Evolutionary conservation across 768 basidiomycete genomes (phyloP).

Genomic region (Aureoboletus auriporus): DNA sequence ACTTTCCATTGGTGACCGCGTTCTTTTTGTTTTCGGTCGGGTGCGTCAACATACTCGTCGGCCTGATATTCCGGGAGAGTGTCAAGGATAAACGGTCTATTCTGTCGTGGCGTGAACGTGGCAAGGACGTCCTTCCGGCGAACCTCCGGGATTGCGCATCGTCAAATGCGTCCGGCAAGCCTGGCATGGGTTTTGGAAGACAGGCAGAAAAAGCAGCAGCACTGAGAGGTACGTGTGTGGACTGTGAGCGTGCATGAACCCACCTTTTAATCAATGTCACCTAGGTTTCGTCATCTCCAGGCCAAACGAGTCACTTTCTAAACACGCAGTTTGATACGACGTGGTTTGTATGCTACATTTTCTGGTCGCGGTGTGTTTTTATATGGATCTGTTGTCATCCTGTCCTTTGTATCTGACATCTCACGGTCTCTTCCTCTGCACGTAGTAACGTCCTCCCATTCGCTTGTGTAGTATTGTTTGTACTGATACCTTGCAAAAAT

Average conservation of each 20-base stretch:
- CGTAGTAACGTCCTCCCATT: conserved; percentile 5
- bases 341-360: not conserved
- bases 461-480: conserved; percentile 4
- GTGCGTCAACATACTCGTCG: conserved; percentile 77
- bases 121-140: conserved; percentile 55
- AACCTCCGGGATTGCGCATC: conserved; percentile 7
- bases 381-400: not conserved
- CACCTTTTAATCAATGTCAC: not conserved
- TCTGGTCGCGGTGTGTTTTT: not conserved
- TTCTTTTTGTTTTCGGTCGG: conserved; percentile 84
- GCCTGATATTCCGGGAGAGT: conserved; percentile 70
- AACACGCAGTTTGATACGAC: conserved; percentile 29
- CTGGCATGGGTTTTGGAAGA: conserved; percentile 71
- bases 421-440: conserved; percentile 1
- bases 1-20: conserved; percentile 81
- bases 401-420: not conserved
- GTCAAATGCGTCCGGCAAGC: conserved; percentile 27
- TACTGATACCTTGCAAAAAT: conserved; percentile 4
- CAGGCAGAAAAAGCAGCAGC: conserved; percentile 79
- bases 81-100: conserved; percentile 66
- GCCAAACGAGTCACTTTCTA: conserved; percentile 56
- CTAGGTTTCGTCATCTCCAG: conserved; percentile 54
- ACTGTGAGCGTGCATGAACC: not conserved
- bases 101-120: conserved; percentile 59
- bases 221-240: conserved; percentile 44